phyloP scores from a whole-genome alignment of 2,329 filamentous ascomycete genomes.

The Pseudopithomyces chartarum region DNA sequence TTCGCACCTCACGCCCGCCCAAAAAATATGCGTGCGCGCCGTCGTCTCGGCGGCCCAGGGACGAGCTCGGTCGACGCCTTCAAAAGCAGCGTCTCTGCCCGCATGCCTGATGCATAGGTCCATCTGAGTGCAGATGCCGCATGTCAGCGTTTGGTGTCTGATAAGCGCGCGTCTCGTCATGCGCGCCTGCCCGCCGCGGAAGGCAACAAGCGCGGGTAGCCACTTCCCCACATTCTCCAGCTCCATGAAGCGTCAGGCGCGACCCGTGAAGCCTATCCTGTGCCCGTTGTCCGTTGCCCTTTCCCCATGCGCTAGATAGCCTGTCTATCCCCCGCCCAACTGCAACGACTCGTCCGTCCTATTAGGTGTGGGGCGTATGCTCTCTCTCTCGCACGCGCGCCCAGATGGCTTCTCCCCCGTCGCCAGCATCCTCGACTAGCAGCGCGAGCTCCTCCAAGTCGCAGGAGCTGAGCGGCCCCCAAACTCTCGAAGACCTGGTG shows the following conservation, averaged over 20 bases:
- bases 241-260: background rate
- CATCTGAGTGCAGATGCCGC: background rate
- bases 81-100: background rate
- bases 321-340: background rate
- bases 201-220: background rate
- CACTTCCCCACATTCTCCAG: background rate
- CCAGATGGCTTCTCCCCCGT: conserved; percentile 46
- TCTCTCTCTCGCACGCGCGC: background rate
- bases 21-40: background rate
- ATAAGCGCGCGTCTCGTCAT: background rate
- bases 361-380: no score
- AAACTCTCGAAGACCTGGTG: conserved; percentile 75
- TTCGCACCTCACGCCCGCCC: background rate
- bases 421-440: conserved; percentile 46
- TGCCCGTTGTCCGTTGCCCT: background rate
- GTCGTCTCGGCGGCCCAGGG: background rate
- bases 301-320: background rate
- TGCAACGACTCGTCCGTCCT: background rate
- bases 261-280: background rate
- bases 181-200: background rate
- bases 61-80: background rate
- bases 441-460: conserved; percentile 38
- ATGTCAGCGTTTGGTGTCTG: background rate
- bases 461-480: conserved; percentile 40
- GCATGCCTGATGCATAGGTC: background rate